These are phyloP conservation scores for Schwanniomyces pseudopolymorphus DNA, from an alignment of 805 yeast species.

Conservation along the genomic window DNA sequence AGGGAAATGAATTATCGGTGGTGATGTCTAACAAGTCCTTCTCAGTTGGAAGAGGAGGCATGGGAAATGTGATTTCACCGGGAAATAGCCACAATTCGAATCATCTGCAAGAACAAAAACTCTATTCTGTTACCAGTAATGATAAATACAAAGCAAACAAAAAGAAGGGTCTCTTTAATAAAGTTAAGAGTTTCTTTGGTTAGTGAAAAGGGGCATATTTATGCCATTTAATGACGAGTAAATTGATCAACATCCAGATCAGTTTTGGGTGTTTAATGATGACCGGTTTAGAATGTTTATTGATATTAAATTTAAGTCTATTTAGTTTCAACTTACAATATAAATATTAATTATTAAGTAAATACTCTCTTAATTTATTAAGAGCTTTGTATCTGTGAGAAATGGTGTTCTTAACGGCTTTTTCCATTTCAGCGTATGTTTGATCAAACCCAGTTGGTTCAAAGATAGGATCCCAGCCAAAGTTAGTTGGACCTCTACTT, in stretches of 20 bases:
- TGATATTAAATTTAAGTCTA: not conserved
- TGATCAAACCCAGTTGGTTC: slow-evolving; percentile 72
- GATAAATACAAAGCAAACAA: slow-evolving; percentile 16
- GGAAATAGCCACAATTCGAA: slow-evolving; percentile 13
- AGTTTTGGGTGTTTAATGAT: not conserved
- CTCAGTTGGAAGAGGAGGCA: slow-evolving; percentile 64
- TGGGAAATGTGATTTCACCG: slow-evolving; percentile 54
- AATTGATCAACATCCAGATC: not conserved
- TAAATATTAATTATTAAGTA: slow-evolving; percentile 18
- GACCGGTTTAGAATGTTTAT: not conserved
- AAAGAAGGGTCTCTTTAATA: slow-evolving; percentile 42
- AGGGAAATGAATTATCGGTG: slow-evolving; percentile 38
- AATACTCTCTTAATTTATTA: slow-evolving; percentile 61
- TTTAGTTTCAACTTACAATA: slow-evolving; percentile 1
- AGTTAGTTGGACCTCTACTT: slow-evolving; percentile 73
- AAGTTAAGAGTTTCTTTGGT: slow-evolving; percentile 43
- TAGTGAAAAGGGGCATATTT: not conserved
- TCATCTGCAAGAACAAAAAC: slow-evolving; percentile 18
- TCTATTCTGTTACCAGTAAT: slow-evolving; percentile 36
- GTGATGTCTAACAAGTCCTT: slow-evolving; percentile 47
- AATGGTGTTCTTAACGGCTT: slow-evolving; percentile 69
- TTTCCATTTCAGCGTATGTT: slow-evolving; percentile 85
- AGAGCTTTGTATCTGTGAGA: slow-evolving; percentile 89
- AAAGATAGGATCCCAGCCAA: slow-evolving; percentile 95
- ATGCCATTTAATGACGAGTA: not conserved